phyloP scores from a whole-genome alignment of 1,284 basidiomycete genomes.

The Cryptococcus floricola region DNA sequence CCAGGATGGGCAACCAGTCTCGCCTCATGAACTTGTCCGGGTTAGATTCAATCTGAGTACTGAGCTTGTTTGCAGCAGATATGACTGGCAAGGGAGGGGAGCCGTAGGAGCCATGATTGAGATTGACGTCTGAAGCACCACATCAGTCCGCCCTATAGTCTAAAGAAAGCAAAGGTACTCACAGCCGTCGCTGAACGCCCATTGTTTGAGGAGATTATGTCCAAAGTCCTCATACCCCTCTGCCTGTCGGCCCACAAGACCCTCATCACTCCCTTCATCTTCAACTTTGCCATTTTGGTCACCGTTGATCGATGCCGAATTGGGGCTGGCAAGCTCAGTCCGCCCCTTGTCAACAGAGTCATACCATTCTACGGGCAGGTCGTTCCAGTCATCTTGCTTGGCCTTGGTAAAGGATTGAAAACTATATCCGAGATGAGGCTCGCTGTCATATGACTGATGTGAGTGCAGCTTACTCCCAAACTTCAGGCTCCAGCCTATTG shows the following conservation, averaged over 20 bases:
- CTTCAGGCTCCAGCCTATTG: constrained; percentile 54
- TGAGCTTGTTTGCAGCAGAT: constrained; percentile 53
- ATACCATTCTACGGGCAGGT: constrained; percentile 31
- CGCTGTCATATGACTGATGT: not conserved
- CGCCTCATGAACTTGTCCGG: constrained; percentile 63
- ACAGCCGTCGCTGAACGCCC: constrained; percentile 58
- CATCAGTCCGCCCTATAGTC: not conserved
- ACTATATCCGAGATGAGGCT: constrained; percentile 11
- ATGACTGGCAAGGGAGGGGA: constrained; percentile 62
- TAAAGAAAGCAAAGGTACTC: constrained; percentile 7
- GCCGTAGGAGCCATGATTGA: constrained; percentile 70
- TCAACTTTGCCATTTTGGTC: not conserved
- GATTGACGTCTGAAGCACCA: constrained; percentile 54
- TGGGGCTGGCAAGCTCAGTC: too few species aligned
- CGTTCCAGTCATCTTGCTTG: constrained; percentile 35
- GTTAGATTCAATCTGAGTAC: constrained; percentile 56
- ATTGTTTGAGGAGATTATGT: constrained; percentile 58
- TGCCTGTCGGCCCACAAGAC: constrained; percentile 20
- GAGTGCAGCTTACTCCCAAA: constrained; percentile 65
- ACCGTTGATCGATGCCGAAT: not conserved
- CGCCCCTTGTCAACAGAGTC: not conserved
- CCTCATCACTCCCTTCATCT: constrained; percentile 16
- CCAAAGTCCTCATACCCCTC: constrained; percentile 54
- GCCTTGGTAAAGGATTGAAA: constrained; percentile 36
- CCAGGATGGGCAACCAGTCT: constrained; percentile 50